phyloP scores from a whole-genome alignment of 768 basidiomycete genomes.

The Naganishia kalamii region DNA sequence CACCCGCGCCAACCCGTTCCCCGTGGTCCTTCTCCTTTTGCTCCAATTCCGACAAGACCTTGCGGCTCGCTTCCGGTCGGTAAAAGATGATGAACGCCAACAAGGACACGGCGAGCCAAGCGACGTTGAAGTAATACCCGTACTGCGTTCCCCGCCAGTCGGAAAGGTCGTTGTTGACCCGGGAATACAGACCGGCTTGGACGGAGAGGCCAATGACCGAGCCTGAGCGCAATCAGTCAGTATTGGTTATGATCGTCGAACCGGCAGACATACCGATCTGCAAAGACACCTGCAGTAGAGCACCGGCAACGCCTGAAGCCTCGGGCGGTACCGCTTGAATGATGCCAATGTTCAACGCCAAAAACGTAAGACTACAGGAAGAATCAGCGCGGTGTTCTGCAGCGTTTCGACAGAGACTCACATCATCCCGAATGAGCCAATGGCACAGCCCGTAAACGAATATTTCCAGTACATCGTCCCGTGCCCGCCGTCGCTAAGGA shows the following conservation, averaged over 20 bases:
- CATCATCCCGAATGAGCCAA: conserved; percentile 25
- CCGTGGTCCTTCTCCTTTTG: background rate
- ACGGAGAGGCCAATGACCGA: conserved; percentile 40
- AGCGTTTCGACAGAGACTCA: background rate
- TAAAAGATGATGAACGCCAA: conserved; percentile 21
- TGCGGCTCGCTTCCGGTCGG: conserved; percentile 3
- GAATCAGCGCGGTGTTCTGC: background rate
- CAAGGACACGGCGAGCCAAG: conserved; percentile 16
- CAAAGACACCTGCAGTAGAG: conserved; percentile 34
- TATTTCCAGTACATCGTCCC: conserved; percentile 41
- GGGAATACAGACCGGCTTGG: conserved; percentile 34
- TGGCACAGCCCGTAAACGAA: conserved; percentile 35
- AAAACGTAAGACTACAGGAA: background rate
- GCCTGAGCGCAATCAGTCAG: conserved; percentile 24
- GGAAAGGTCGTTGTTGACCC: conserved; percentile 28
- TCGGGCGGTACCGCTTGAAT: conserved; percentile 39
- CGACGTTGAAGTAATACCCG: conserved; percentile 33
- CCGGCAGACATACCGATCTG: conserved; percentile 13
- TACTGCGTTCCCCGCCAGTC: conserved; percentile 34
- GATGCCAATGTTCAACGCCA: conserved; percentile 27
- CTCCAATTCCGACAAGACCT: conserved; percentile 6
- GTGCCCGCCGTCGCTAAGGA: conserved; percentile 37
- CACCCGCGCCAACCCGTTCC: background rate
- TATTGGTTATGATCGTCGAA: background rate
- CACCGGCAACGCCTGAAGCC: conserved; percentile 38